Evolutionary conservation across 768 basidiomycete species (phyloP), one percentile per base, ranked within the genome.

Genomic region (Phlebiopsis gigantea): DNA sequence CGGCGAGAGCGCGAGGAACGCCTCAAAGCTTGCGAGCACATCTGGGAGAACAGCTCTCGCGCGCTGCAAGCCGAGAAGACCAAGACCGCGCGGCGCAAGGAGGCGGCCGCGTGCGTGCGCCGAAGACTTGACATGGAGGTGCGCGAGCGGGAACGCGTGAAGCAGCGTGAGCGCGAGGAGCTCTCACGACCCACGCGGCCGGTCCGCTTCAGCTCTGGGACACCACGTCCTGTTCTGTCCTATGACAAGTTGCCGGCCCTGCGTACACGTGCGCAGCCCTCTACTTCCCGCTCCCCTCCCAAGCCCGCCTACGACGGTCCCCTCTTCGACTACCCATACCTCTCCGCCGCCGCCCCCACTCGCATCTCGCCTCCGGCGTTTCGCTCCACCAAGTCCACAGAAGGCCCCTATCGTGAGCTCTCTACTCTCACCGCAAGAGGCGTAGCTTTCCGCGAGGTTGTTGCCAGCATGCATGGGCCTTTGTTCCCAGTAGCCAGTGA

Each of bases 401-500:
- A n/a, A 71, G 71, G 46, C 69, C 75, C 56, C 68, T 72, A 41
- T 67, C 73, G 21, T 26, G 65, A 63, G 39, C 49, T 65, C 24
- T 58, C 61, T 15, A 25, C 63, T 12, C 24, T 62, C 49, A 59
- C 57, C 24, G 50, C 57, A 43, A 72, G 73, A 21, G 62, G 74
- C 6, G 77, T 86, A 10, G 67, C 79, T 0, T 85, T 86, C 67
- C 73, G 75, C 48, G 80, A 83, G 31, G 83, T 86, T 49, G 68
- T 82, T 44, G 65, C 65, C 45, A 77, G 78, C 65, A 84, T 86
- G 80, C 73, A 79, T 42, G 84, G 84, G 4, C 72, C 75, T 4
- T 71, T 86, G 19, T 86, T 86, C 61, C 81, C 78, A 1, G 58
- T 66, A 4, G 74, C 78, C 52, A 70, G 57, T 31, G 67, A 68